These are phyloP conservation scores for Fusarium vanettenii DNA, from an alignment of 2,329 filamentous ascomycete genomes.

Conservation along the genomic window DNA sequence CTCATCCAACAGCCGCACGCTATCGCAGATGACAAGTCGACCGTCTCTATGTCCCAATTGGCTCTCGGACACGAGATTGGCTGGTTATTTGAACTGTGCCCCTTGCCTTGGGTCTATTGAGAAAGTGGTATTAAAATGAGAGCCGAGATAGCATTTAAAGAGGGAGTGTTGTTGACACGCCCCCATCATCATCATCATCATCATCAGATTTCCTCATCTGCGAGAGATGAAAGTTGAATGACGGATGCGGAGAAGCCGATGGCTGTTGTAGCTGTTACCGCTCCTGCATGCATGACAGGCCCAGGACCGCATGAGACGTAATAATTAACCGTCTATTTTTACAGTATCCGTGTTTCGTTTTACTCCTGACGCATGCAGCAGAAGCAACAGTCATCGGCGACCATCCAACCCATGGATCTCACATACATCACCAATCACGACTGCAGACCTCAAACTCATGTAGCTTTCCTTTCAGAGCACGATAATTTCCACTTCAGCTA, in stretches of 20 bases:
- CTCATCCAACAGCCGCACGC: background rate
- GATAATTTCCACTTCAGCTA: constrained; percentile 31
- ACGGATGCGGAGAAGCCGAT: background rate
- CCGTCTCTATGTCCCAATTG: background rate
- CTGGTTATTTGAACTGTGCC: background rate
- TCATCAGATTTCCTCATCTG: background rate
- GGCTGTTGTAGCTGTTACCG: background rate
- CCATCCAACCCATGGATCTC: background rate
- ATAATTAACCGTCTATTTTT: background rate
- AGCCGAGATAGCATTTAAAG: background rate
- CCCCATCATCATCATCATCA: background rate
- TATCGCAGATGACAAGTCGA: background rate
- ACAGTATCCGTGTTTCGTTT: constrained; percentile 6
- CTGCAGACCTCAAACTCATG: background rate
- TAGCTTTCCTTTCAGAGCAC: constrained; percentile 3
- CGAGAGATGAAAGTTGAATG: background rate
- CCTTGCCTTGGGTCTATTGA: background rate
- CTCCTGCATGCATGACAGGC: background rate
- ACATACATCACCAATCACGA: background rate
- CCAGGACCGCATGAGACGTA: constrained; percentile 12
- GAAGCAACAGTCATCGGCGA: background rate
- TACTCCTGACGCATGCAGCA: background rate
- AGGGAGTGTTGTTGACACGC: background rate
- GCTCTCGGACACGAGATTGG: background rate
- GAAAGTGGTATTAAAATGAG: background rate